Conservation (phyloP, 345 rosid species). For the Citrus cavaleriei region DNA sequence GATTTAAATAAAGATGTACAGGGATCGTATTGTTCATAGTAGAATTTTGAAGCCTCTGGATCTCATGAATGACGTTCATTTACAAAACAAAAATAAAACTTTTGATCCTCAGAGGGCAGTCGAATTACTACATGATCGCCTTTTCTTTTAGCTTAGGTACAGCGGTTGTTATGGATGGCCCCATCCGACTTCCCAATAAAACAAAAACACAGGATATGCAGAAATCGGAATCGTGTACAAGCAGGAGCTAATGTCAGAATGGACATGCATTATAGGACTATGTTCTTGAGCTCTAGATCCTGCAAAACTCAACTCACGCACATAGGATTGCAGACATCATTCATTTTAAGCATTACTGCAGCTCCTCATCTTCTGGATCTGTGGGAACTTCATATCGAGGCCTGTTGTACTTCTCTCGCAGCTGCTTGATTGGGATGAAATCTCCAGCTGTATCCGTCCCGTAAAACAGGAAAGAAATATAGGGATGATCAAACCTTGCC, state of each 20-base stretch:
- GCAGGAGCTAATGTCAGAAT: background rate
- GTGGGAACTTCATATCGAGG: slow-evolving; percentile 72
- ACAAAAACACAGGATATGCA: background rate
- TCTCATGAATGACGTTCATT: background rate
- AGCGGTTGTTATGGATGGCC: background rate
- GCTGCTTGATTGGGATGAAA: slow-evolving; percentile 89
- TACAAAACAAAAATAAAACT: background rate
- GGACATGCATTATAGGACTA: background rate
- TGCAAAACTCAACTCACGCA: background rate
- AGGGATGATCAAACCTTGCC: slow-evolving; percentile 93
- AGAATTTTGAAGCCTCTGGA: background rate
- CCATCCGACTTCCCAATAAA: background rate
- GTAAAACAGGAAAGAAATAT: slow-evolving; percentile 71
- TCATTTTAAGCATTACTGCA: slow-evolving; percentile 21
- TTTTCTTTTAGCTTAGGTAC: background rate
- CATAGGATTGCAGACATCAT: background rate
- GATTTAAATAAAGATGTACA: background rate
- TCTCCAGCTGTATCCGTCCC: slow-evolving; percentile 85
- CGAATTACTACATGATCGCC: background rate
- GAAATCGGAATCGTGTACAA: background rate
- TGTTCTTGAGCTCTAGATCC: background rate
- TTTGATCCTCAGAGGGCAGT: background rate
- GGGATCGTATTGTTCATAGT: background rate
- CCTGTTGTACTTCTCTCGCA: slow-evolving; percentile 73
- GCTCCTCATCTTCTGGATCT: slow-evolving; percentile 54